Conservation (phyloP, 2,329 filamentous ascomycete genomes). For the Hymenotorrendiella dingleyae region DNA sequence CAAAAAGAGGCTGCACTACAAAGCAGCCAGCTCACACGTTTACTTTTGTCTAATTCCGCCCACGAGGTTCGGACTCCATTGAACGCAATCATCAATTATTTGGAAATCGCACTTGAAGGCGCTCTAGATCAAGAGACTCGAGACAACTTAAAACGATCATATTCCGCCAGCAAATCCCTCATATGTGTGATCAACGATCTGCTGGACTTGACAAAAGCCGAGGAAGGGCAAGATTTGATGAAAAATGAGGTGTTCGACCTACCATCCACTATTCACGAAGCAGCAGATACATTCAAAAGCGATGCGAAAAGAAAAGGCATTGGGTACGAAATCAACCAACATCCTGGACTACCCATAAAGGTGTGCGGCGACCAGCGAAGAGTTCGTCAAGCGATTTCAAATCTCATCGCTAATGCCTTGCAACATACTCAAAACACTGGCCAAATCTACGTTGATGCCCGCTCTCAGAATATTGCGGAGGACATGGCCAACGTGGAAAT, state of each 20-base stretch:
- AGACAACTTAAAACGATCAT: conserved; percentile 76
- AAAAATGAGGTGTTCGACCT: conserved; percentile 79
- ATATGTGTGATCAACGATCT: conserved; percentile 94
- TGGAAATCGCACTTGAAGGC: conserved; percentile 85
- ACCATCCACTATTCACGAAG: conserved; percentile 64
- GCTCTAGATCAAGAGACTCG: conserved; percentile 73
- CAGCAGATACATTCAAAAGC: conserved; percentile 64
- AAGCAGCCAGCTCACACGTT: conserved; percentile 70
- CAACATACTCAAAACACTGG: conserved; percentile 69
- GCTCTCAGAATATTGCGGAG: conserved; percentile 49
- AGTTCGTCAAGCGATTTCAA: conserved; percentile 76
- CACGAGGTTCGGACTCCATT: conserved; percentile 87
- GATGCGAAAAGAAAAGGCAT: conserved; percentile 75
- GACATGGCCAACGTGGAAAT: conserved; percentile 64
- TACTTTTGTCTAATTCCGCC: conserved; percentile 80
- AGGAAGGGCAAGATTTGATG: conserved; percentile 71
- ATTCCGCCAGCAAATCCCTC: conserved; percentile 85
- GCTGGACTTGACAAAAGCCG: conserved; percentile 80
- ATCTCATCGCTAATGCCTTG: conserved; percentile 79
- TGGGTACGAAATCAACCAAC: conserved; percentile 59
- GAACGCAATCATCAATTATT: conserved; percentile 91
- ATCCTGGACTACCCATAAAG: conserved; percentile 60
- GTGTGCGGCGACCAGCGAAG: conserved; percentile 76
- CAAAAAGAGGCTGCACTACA: conserved; percentile 83
- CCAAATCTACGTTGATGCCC: conserved; percentile 64